Conservation (phyloP, 1,284 basidiomycete genomes). For the Porodaedalea pini region DNA sequence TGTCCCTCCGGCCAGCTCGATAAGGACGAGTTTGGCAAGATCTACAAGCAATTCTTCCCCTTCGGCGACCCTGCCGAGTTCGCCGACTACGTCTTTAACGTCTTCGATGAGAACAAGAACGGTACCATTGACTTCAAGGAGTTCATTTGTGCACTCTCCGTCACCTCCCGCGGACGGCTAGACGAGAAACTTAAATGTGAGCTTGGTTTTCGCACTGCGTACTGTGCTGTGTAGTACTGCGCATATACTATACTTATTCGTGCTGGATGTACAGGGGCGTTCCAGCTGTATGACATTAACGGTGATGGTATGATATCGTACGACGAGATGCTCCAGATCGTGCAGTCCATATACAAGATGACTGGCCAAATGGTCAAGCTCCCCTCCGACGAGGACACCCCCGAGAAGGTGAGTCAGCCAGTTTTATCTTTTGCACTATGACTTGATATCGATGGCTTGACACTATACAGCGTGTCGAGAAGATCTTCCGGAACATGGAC, state of each 20-base stretch:
- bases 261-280: slow-evolving; percentile 85
- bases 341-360: slow-evolving; percentile 97
- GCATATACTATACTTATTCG: slow-evolving; percentile 14
- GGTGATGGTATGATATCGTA: slow-evolving; percentile 96
- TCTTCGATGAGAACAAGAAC: slow-evolving; percentile 94
- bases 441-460: slow-evolving; percentile 11
- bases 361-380: slow-evolving; percentile 99
- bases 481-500: slow-evolving; percentile 95
- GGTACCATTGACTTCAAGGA: slow-evolving; percentile 98
- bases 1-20: slow-evolving; percentile 97
- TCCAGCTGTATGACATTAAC: slow-evolving; percentile 99
- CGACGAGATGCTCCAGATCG: slow-evolving; percentile 98
- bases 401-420: slow-evolving; percentile 76
- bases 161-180: slow-evolving; percentile 89
- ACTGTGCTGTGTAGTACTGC: slow-evolving; percentile 22
- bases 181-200: slow-evolving; percentile 99
- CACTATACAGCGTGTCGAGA: slow-evolving; percentile 79
- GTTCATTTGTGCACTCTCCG: slow-evolving; percentile 96
- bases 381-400: slow-evolving; percentile 96
- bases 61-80: slow-evolving; percentile 98
- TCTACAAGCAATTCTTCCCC: slow-evolving; percentile 99
- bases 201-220: slow-evolving; percentile 32
- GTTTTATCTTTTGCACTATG: neutral
- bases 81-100: slow-evolving; percentile 98
- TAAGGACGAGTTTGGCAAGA: slow-evolving; percentile 94